Evolutionary conservation across 371 early-diverging fungal genomes (phyloP).

Genomic region (Lichtheimia hyalospora): DNA sequence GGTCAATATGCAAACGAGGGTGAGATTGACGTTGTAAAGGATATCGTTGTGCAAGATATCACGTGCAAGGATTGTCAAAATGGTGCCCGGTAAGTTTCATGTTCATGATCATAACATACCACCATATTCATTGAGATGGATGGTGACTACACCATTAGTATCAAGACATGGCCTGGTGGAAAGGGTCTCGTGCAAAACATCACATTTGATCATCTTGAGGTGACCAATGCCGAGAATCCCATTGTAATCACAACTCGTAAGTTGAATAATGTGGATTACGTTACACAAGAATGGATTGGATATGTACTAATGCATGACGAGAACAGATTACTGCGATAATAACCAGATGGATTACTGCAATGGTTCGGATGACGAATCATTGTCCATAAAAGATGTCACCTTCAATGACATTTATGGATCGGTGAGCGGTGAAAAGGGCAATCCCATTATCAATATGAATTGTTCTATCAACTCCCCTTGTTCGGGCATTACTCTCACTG

Average conservation of each 20-base stretch:
- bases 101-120: not conserved
- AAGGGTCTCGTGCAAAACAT: slow-evolving; percentile 28
- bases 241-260: slow-evolving; percentile 33
- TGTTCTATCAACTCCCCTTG: slow-evolving; percentile 30
- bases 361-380: slow-evolving; percentile 18
- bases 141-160: slow-evolving; percentile 1
- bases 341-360: slow-evolving; percentile 27
- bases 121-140: not conserved
- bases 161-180: slow-evolving; percentile 31
- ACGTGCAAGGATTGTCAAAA: slow-evolving; percentile 20
- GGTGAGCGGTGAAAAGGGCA: not conserved
- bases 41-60: slow-evolving; percentile 18
- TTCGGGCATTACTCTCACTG: slow-evolving; percentile 17
- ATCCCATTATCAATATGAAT: slow-evolving; percentile 26
- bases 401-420: slow-evolving; percentile 27
- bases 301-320: no score
- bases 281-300: no score
- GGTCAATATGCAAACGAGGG: slow-evolving; percentile 19
- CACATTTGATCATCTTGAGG: slow-evolving; percentile 19
- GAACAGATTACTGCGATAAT: slow-evolving; percentile 27
- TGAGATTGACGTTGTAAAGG: slow-evolving; percentile 19
- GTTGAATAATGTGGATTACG: not conserved
- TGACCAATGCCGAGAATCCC: slow-evolving; percentile 28
- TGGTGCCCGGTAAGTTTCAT: slow-evolving; percentile 16
- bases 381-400: slow-evolving; percentile 25